Evolutionary conservation across 768 basidiomycete genomes (phyloP), one percentile per base, ranked within the genome.

Genomic region (Mycena kentingensis): DNA sequence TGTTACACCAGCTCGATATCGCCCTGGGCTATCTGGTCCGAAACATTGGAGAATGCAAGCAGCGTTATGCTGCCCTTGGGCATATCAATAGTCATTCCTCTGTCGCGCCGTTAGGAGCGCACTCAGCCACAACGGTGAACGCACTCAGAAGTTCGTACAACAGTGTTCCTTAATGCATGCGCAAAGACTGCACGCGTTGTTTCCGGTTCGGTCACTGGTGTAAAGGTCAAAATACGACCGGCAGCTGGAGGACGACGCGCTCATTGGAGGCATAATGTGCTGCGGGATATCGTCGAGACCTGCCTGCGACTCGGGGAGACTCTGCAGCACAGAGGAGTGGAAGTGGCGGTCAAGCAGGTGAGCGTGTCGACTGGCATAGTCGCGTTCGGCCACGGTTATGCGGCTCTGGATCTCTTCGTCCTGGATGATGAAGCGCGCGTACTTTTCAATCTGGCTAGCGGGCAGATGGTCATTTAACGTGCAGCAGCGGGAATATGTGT

Each of bases 1-100:
- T n/a, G n/a, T n/a, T n/a, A n/a, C n/a, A 93, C 84, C 28, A 93
- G 76, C 66, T 91, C 88, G 5, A 86, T 85, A 64, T 87, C 84
- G 46, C 86, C 90, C 63, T 85, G 73, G 31, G 75, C 71, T 36
- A 93, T 74, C 12, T 92, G 78, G 29, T 88, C 79, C 60, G 93
- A 87, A 5, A 93, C 83, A 18, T 87, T 78, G 22, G 77, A 74
- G 67, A 90, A 97, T 19, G 85, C 87, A 16, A 88, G 78, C 16
- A 96, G 64, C 35, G 90, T 88, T 50, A 94, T 91, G 54, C 90
- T 86, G 8, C 87, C 91, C 61, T 87, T 88, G 46, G 81, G 76
- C 77, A 96, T 83, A 31, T 88, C 83, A 50, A 93, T 67, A 27
- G 79, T 71, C 28, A 83, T 79, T 24, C 91, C 91, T 54, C 94